phyloP scores from a whole-genome alignment of 2,329 filamentous ascomycete species.

The Aspergillus tanneri region DNA sequence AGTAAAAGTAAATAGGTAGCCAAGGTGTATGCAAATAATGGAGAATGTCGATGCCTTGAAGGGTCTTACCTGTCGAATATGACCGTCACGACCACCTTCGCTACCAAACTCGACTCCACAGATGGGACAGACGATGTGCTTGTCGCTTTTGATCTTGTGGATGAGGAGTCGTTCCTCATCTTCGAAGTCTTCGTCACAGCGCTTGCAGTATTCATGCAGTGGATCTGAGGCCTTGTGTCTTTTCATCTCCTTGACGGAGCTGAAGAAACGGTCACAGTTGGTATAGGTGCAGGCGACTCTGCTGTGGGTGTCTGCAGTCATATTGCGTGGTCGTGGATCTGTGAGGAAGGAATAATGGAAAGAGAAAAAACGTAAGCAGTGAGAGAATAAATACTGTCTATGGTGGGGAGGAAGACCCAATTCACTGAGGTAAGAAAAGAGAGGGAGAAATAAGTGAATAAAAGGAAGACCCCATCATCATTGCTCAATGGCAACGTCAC shows the following conservation, averaged over 20 bases:
- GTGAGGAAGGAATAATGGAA: background rate
- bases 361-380: background rate
- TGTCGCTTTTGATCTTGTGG: slow-evolving; percentile 50
- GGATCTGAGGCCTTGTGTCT: slow-evolving; percentile 50
- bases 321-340: background rate
- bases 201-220: slow-evolving; percentile 43
- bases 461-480: no score
- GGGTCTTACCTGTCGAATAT: slow-evolving; percentile 51
- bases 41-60: background rate
- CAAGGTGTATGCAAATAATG: no score
- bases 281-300: slow-evolving; percentile 47
- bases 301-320: slow-evolving; percentile 16
- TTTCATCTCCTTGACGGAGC: slow-evolving; percentile 47
- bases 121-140: slow-evolving; percentile 56
- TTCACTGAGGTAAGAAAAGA: no score
- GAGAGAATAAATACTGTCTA: no score
- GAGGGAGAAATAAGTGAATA: no score
- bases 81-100: slow-evolving; percentile 50
- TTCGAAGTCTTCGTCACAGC: slow-evolving; percentile 48
- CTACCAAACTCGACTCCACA: slow-evolving; percentile 59
- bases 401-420: no score
- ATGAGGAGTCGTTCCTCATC: slow-evolving; percentile 45
- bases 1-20: no score
- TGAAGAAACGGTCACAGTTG: slow-evolving; percentile 49
- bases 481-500: no score